Evolutionary conservation across 371 early-diverging fungal species (phyloP).

Genomic region (Blastocladiella emersonii): DNA sequence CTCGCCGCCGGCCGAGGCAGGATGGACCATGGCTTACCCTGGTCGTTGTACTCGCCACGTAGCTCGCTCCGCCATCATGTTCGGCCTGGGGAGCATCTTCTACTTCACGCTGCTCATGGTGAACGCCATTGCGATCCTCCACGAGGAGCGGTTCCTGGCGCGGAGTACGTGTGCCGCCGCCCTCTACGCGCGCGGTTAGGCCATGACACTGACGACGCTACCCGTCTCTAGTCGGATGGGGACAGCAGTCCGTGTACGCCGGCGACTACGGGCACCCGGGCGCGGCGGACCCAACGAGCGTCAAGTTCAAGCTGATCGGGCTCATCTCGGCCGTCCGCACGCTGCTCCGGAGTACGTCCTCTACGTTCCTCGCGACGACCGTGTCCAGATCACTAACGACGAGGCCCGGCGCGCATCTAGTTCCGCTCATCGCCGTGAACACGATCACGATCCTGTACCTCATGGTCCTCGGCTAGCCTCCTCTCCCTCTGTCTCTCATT

Average conservation of each 20-base stretch:
- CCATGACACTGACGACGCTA: not conserved
- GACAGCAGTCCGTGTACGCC: not conserved
- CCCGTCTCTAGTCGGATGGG: not conserved
- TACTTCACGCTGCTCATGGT: slow-evolving; percentile 65
- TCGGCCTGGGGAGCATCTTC: slow-evolving; percentile 59
- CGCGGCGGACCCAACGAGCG: slow-evolving; percentile 41
- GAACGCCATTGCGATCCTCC: slow-evolving; percentile 82
- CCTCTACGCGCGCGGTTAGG: not conserved
- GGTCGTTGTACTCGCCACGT: too few species aligned
- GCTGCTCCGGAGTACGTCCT: slow-evolving; percentile 59
- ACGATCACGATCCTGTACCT: slow-evolving; percentile 71
- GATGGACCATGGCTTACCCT: too few species aligned
- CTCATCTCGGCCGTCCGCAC: slow-evolving; percentile 85
- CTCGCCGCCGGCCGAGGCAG: too few species aligned
- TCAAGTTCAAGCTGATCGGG: slow-evolving; percentile 69
- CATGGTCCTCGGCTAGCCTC: slow-evolving; percentile 53
- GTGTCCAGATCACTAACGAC: slow-evolving; percentile 3
- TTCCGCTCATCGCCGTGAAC: slow-evolving; percentile 72
- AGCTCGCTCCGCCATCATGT: slow-evolving; percentile 2
- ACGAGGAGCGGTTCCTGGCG: slow-evolving; percentile 88
- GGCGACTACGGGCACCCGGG: slow-evolving; percentile 38
- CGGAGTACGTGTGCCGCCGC: slow-evolving; percentile 47
- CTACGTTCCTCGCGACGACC: not conserved
- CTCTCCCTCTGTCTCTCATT: too few species aligned
- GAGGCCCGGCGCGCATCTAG: too few species aligned